Conservation (phyloP, 2,329 filamentous ascomycete species). For the Simplicillium aogashimaense region DNA sequence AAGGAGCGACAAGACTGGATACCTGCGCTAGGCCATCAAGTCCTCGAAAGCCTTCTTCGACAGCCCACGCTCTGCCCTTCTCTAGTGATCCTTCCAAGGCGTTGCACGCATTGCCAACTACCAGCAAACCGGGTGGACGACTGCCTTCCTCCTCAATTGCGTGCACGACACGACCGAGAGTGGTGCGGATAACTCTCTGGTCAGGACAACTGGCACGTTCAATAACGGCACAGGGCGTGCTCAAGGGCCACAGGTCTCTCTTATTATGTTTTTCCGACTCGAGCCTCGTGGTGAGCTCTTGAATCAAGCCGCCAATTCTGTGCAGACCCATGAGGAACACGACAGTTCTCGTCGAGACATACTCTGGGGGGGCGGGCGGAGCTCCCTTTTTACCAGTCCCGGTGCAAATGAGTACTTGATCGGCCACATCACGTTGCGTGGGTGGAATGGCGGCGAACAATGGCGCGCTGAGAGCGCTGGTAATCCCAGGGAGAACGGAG, state of each 20-base stretch:
- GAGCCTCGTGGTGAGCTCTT: constrained; percentile 49
- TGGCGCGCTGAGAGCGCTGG: constrained; percentile 76
- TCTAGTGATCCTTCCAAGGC: constrained; percentile 51
- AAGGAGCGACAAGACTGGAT: background rate
- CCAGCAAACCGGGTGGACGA: constrained; percentile 77
- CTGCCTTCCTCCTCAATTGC: constrained; percentile 87
- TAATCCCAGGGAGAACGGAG: constrained; percentile 78
- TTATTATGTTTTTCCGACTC: constrained; percentile 20
- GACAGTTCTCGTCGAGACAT: constrained; percentile 66
- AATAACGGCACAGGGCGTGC: constrained; percentile 85
- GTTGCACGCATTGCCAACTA: constrained; percentile 76
- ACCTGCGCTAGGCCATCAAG: constrained; percentile 40
- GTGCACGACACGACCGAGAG: constrained; percentile 64
- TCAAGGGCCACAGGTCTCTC: constrained; percentile 52
- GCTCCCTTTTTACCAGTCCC: constrained; percentile 88
- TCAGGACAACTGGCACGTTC: constrained; percentile 91
- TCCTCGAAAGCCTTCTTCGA: constrained; percentile 79
- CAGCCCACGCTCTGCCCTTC: constrained; percentile 59
- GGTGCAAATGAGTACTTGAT: constrained; percentile 93
- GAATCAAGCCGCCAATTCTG: constrained; percentile 64
- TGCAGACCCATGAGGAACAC: constrained; percentile 96
- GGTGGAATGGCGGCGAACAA: constrained; percentile 81
- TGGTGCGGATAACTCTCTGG: constrained; percentile 85
- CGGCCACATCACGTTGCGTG: constrained; percentile 81
- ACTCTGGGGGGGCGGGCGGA: constrained; percentile 72